These are phyloP conservation scores for Capillidium heterosporum DNA, from an alignment of 371 early-diverging fungal species.

Conservation along the genomic window DNA sequence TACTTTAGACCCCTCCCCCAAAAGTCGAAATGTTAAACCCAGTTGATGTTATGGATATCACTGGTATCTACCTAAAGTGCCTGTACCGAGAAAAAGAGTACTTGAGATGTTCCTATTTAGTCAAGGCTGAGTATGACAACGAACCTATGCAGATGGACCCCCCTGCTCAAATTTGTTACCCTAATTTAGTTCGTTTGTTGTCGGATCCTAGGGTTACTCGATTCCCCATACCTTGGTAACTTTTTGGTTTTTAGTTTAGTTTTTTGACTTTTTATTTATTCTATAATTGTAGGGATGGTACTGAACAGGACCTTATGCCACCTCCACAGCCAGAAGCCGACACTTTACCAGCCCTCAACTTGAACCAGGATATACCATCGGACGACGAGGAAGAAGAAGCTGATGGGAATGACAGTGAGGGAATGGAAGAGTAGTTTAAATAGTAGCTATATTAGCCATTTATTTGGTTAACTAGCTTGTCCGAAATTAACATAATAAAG, in stretches of 20 bases:
- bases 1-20: conserved; percentile 43
- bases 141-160: conserved; percentile 43
- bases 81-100: conserved; percentile 78
- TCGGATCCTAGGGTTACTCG: conserved; percentile 88
- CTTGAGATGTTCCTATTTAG: conserved; percentile 90
- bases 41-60: conserved; percentile 66
- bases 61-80: conserved; percentile 78
- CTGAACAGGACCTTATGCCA: conserved; percentile 1
- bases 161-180: conserved; percentile 36
- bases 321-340: conserved; percentile 6
- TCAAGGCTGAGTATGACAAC: conserved; percentile 83
- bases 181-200: conserved; percentile 64
- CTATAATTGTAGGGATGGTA: not conserved
- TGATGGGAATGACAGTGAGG: conserved; percentile 2
- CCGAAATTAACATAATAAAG: no score
- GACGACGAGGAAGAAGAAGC: not conserved
- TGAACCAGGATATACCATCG: not conserved
- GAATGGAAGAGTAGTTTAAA: conserved; percentile 1
- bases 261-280: not conserved
- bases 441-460: no score
- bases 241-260: not conserved
- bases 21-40: conserved; percentile 50
- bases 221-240: conserved; percentile 51
- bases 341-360: not conserved
- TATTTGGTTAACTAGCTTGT: no score